Evolutionary conservation across 306 rosid genomes (phyloP), one percentile per base, ranked within the genome.

Genomic region (Vigna hirtella): DNA sequence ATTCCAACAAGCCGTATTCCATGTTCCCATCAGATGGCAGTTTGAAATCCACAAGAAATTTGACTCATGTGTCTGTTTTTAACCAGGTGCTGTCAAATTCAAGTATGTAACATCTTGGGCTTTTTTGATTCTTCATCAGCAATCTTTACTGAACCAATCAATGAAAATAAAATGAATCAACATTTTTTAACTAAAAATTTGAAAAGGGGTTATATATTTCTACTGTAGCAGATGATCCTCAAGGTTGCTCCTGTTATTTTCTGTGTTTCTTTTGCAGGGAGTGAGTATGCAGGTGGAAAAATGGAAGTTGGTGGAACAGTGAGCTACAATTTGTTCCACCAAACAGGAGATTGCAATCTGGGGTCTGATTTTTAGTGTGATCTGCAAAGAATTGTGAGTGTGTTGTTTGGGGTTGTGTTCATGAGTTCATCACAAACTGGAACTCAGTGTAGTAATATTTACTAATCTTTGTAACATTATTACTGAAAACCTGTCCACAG

Each of bases 41-140:
- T 78, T 62, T 89, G 57, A 89, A 88, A 82, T 17, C 77, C 53
- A 61, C 87, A 2, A 88, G 95, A 83, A 78, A 85, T 76, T 80
- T 88, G 61, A 59, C 74, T 70, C 86, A 71, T 38, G 53, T 83
- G 79, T 70, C 97, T 42, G 86, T 79, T 64, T 92, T 83, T 76
- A 93, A 95, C 74, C 98, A 89, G 78, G 86, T 89, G 79, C 83
- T 89, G 34, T 85, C 92, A 69, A 84, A 84, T 81, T 70, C 87
- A 78, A 86, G 97, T 91, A 86, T n/a, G 97, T 73, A 36, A 26
- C 53, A 7, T 20, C 67, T 59, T 52, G 8, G 14, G 45, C 63
- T 63, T 52, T 17, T 70, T 79, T 50, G 0, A 58, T 55, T 70
- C 82, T 78, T 43, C 26, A 17, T 51, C 6, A 50, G 30, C 34